Evolutionary conservation across 2,329 filamentous ascomycete genomes (phyloP).

Genomic region (Capronia americana): DNA sequence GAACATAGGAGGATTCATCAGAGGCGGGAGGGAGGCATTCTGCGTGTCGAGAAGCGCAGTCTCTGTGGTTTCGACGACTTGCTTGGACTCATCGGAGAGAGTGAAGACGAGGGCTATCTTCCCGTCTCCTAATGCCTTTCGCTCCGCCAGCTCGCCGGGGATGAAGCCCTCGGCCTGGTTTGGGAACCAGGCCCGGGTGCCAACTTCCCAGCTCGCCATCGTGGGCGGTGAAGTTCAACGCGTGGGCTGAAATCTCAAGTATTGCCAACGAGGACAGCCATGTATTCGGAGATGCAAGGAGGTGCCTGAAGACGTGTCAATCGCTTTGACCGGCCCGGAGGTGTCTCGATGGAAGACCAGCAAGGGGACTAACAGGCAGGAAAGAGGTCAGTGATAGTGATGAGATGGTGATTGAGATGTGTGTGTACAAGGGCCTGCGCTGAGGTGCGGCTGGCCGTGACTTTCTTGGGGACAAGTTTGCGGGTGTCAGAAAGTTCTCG

Average conservation of each 20-base stretch:
- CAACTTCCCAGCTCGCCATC: slow-evolving; percentile 79
- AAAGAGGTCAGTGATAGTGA: slow-evolving; percentile 23
- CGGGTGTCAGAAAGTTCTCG: slow-evolving; percentile 22
- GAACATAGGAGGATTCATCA: slow-evolving; percentile 98
- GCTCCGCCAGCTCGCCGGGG: slow-evolving; percentile 90
- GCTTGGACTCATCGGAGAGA: slow-evolving; percentile 84
- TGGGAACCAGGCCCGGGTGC: slow-evolving; percentile 97
- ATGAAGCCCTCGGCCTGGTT: slow-evolving; percentile 97
- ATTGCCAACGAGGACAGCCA: slow-evolving; percentile 30
- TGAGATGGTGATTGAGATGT: slow-evolving; percentile 13
- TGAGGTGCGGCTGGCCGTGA: slow-evolving; percentile 32
- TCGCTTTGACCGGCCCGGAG: not conserved
- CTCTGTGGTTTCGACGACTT: slow-evolving; percentile 77
- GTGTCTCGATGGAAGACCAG: not conserved
- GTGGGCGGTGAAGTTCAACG: slow-evolving; percentile 75
- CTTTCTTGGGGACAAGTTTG: slow-evolving; percentile 27
- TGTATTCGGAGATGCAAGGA: slow-evolving; percentile 32
- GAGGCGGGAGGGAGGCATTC: slow-evolving; percentile 78
- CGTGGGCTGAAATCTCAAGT: slow-evolving; percentile 32
- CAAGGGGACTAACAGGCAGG: slow-evolving; percentile 19
- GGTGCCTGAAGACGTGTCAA: slow-evolving; percentile 35
- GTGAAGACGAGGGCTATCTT: slow-evolving; percentile 74
- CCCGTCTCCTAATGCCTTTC: slow-evolving; percentile 82
- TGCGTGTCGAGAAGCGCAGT: slow-evolving; percentile 74
- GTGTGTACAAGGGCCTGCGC: slow-evolving; percentile 14